These are phyloP conservation scores for Vigna radiata DNA, from an alignment of 306 rosid species.

Conservation along the genomic window DNA sequence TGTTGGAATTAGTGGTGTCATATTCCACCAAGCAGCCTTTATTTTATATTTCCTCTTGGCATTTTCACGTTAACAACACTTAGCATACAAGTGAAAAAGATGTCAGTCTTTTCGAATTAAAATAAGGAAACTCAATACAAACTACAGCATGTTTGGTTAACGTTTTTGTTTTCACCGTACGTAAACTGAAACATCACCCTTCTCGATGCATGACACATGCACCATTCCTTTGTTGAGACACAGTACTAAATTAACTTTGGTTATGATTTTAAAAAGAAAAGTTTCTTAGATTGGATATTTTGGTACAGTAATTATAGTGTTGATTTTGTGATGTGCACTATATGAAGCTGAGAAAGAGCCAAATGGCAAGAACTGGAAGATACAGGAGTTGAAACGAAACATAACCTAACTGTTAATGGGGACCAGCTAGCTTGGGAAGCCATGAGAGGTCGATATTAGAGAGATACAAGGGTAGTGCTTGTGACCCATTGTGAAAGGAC, in stretches of 20 bases:
- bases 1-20: constrained; percentile 37
- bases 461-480: constrained; percentile 14
- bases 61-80: neutral
- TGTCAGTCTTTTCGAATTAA: constrained; percentile 12
- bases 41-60: neutral
- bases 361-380: constrained; percentile 40
- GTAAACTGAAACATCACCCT: neutral
- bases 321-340: constrained; percentile 36
- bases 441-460: constrained; percentile 36
- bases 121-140: neutral
- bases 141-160: neutral
- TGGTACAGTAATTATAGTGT: neutral
- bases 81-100: neutral
- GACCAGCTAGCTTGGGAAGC: constrained; percentile 27
- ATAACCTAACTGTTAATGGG: constrained; percentile 36
- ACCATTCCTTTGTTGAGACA: neutral
- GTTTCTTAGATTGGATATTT: neutral
- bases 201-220: neutral
- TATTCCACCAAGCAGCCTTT: neutral
- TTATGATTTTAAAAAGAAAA: neutral
- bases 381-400: constrained; percentile 24
- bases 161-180: neutral
- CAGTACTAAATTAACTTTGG: too few species aligned
- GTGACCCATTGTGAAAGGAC: constrained; percentile 39
- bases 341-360: constrained; percentile 48